Evolutionary conservation across 768 basidiomycete species (phyloP).

Genomic region (Mycena capillaripes): DNA sequence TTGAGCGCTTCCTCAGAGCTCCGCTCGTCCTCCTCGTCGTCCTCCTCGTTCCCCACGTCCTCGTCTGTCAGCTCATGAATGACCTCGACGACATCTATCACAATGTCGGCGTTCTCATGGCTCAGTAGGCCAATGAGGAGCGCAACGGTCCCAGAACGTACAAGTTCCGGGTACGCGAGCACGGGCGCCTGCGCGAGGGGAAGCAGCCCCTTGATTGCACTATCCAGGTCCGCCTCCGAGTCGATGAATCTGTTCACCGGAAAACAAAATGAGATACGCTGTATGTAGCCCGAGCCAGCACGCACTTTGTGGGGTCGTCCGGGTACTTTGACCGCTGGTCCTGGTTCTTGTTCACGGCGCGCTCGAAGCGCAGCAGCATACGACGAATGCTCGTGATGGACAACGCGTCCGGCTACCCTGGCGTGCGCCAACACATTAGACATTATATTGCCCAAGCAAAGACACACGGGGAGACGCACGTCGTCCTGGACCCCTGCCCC

Average conservation of each 20-base stretch:
- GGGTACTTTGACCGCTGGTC: slow-evolving; percentile 97
- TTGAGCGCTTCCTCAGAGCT: slow-evolving; percentile 77
- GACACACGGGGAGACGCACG: slow-evolving; percentile 59
- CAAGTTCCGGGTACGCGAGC: slow-evolving; percentile 90
- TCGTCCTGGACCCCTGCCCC: slow-evolving; percentile 75
- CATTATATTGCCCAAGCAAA: slow-evolving; percentile 5
- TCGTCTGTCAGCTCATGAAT: slow-evolving; percentile 97
- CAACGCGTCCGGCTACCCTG: slow-evolving; percentile 71
- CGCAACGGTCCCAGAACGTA: slow-evolving; percentile 78
- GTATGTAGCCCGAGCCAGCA: neutral
- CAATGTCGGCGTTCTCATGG: slow-evolving; percentile 97
- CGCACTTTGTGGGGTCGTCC: slow-evolving; percentile 90
- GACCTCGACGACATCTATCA: slow-evolving; percentile 94
- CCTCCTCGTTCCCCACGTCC: slow-evolving; percentile 87
- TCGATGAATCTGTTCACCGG: slow-evolving; percentile 87
- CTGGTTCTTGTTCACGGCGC: slow-evolving; percentile 94
- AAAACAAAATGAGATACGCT: slow-evolving; percentile 15
- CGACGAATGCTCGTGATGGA: slow-evolving; percentile 80
- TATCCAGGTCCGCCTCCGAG: slow-evolving; percentile 95
- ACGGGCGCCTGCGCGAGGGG: slow-evolving; percentile 88
- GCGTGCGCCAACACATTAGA: slow-evolving; percentile 40
- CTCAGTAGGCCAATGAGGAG: slow-evolving; percentile 88
- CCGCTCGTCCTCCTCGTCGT: slow-evolving; percentile 73
- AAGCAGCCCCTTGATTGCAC: slow-evolving; percentile 87
- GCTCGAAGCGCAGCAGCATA: slow-evolving; percentile 85